phyloP scores from a whole-genome alignment of 495 filamentous ascomycete species.

The Bacidia gigantensis region DNA sequence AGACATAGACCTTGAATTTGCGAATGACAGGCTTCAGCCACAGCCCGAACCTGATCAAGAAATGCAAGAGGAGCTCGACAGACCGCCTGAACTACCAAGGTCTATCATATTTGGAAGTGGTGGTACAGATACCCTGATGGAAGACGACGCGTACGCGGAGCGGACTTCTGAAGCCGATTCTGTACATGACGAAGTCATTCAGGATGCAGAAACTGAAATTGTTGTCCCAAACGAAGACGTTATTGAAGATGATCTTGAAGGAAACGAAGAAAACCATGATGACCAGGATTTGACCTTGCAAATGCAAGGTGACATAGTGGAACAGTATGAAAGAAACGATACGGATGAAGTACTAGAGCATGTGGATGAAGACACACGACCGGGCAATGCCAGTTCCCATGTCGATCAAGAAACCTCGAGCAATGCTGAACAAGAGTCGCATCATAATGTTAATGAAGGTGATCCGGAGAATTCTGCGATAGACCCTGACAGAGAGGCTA shows the following conservation, averaged over 20 bases:
- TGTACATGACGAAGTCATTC: conserved; percentile 16
- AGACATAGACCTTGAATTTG: conserved; percentile 62
- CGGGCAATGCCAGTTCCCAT: no score
- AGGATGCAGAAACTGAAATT: conserved; percentile 24
- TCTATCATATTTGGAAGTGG: not conserved
- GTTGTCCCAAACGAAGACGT: conserved; percentile 29
- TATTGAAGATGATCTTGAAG: conserved; percentile 36
- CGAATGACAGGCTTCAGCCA: conserved; percentile 36
- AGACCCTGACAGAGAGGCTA: no score
- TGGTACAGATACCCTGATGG: not conserved
- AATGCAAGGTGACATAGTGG: not conserved
- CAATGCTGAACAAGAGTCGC: no score
- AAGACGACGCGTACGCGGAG: not conserved
- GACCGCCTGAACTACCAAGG: not conserved
- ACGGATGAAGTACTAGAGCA: no score
- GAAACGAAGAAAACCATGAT: conserved; percentile 11
- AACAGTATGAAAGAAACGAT: not conserved
- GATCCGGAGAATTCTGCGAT: no score
- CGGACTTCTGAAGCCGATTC: conserved; percentile 22
- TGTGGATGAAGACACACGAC: no score
- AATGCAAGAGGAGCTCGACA: conserved; percentile 36
- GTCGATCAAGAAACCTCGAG: no score
- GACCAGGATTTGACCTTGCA: not conserved
- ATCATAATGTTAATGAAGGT: no score
- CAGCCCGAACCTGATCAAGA: conserved; percentile 46